Evolutionary conservation across 148 eudicot species (phyloP).

Genomic region (Tetragonia tetragonoides): DNA sequence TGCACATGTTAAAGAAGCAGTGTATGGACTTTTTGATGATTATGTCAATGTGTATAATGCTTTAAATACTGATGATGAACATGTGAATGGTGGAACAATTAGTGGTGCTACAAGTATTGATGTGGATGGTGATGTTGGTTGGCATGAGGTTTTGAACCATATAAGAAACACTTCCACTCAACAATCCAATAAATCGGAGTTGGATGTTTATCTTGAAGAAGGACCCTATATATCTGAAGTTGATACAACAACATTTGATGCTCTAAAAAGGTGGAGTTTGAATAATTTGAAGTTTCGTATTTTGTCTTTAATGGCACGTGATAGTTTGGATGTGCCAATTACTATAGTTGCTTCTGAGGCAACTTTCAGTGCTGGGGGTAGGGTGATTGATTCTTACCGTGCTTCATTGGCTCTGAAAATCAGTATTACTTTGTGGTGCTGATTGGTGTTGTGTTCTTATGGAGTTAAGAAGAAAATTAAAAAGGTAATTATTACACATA

Average conservation of each 20-base stretch:
- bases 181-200: background rate
- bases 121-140: background rate
- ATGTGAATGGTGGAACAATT: background rate
- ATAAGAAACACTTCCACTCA: background rate
- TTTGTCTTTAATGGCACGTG: background rate
- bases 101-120: background rate
- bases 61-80: background rate
- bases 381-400: background rate
- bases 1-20: background rate
- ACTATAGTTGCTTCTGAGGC: background rate
- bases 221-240: background rate
- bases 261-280: background rate
- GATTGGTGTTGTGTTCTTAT: background rate
- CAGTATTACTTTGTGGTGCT: background rate
- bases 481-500: background rate
- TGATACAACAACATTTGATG: background rate
- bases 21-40: slow-evolving; percentile 1
- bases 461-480: background rate
- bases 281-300: background rate
- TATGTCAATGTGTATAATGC: background rate
- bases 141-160: background rate
- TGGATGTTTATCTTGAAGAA: background rate
- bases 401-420: background rate
- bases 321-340: background rate
- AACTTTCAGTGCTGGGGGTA: background rate